phyloP scores from a whole-genome alignment of 768 basidiomycete species.

The Austroboletus festivus region DNA sequence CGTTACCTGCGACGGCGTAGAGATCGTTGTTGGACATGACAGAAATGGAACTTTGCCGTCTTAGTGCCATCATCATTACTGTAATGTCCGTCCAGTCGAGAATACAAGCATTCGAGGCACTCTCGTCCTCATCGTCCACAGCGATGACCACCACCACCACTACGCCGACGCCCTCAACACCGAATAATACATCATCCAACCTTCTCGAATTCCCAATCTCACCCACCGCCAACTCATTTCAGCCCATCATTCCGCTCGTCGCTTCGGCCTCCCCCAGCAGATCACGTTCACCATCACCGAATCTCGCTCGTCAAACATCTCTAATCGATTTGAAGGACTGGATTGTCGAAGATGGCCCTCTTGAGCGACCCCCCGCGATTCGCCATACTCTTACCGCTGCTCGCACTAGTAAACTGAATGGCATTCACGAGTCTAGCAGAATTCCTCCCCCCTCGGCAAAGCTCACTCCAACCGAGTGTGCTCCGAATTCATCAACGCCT shows the following conservation, averaged over 20 bases:
- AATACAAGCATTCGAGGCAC: slow-evolving; percentile 63
- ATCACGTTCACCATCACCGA: slow-evolving; percentile 44
- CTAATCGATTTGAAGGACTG: slow-evolving; percentile 72
- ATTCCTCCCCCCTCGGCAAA: slow-evolving; percentile 21
- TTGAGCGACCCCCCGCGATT: slow-evolving; percentile 13
- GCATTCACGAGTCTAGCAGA: slow-evolving; percentile 21
- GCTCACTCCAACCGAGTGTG: background rate
- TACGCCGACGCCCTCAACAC: background rate
- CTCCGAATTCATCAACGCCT: slow-evolving; percentile 30
- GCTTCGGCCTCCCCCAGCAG: slow-evolving; percentile 21
- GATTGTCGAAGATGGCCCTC: slow-evolving; percentile 62
- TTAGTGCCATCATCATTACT: slow-evolving; percentile 49
- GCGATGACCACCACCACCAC: background rate
- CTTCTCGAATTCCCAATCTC: slow-evolving; percentile 52
- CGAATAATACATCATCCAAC: no score
- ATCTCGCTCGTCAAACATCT: slow-evolving; percentile 50
- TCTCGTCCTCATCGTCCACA: slow-evolving; percentile 33
- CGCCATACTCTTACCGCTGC: background rate
- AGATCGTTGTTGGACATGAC: slow-evolving; percentile 39
- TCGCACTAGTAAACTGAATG: slow-evolving; percentile 17
- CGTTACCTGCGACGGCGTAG: slow-evolving; percentile 73
- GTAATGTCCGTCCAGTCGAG: no score
- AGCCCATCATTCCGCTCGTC: slow-evolving; percentile 40
- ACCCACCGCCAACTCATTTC: slow-evolving; percentile 40
- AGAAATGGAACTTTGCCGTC: no score